Evolutionary conservation across 2,329 filamentous ascomycete genomes (phyloP), one percentile per base, ranked within the genome.

Genomic region (Exserohilum rostratum): DNA sequence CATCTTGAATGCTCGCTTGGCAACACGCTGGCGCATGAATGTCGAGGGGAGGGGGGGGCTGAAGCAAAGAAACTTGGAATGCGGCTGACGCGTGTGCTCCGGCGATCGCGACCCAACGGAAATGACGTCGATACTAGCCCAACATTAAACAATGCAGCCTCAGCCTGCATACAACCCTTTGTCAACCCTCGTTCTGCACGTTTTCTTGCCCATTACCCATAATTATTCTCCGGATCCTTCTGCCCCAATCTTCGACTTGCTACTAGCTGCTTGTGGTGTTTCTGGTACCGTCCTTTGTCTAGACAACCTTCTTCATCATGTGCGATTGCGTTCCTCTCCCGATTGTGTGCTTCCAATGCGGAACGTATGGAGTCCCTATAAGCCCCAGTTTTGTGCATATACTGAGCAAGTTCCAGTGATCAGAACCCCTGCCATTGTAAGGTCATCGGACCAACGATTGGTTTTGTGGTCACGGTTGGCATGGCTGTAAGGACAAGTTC

Each of bases 361-460:
- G 74, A 68, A 76, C 74, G 72, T 75, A 66, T 15, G 67, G 40
- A 56, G 33, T 30, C 37, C 43, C 40, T 13, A 27, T 15, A 5
- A 40, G n/a, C n/a, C 4, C 18, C 33, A 4, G 22, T 20, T 10
- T 3, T 25, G 5, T 33, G 35, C 31, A 40, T 52, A 20, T 48
- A 18, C 57, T 70, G 35, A 69, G 20, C 18, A 11, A 7, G 35
- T 18, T 72, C 3, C 40, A 84, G 81, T 7, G 77, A 84, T 55
- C 80, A 85, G 62, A 85, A 85, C 50, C 83, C 82, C 3, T 85
- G 82, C 51, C 80, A 79, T 57, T 84, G 82, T 65, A 85, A 85
- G 66, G 76, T 85, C 7, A 76, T 85, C 25, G 82, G 83, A 1
- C 82, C 82, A 33, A 85, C 82, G 1, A 64, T 85, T 38, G 82